Evolutionary conservation across 1,284 basidiomycete genomes (phyloP).

Genomic region (Schizopora paradoxa): DNA sequence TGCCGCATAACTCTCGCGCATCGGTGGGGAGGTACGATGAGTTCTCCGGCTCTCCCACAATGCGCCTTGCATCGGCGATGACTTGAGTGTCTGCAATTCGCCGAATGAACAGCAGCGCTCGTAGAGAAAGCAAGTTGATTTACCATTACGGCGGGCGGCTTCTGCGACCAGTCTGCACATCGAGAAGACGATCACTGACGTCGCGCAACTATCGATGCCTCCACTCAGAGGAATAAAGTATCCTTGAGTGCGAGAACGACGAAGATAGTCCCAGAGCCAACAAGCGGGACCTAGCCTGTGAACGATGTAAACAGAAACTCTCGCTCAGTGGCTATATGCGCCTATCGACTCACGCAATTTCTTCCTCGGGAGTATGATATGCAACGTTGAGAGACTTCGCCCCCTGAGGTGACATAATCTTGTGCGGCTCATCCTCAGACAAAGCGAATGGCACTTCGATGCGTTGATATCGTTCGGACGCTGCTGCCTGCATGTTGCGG

Average conservation of each 20-base stretch:
- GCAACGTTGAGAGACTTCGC: conserved; percentile 49
- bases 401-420: conserved; percentile 43
- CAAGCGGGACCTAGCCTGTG: conserved; percentile 90
- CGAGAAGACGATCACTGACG: conserved; percentile 90
- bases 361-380: conserved; percentile 91
- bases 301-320: conserved; percentile 3
- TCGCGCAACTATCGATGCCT: conserved; percentile 97
- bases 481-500: conserved; percentile 86
- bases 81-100: conserved; percentile 69
- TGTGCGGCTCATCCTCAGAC: conserved; percentile 56
- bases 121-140: conserved; percentile 20
- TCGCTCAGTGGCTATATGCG: conserved; percentile 6
- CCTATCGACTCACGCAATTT: conserved; percentile 78
- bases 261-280: conserved; percentile 99
- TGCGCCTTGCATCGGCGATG: conserved; percentile 85
- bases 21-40: conserved; percentile 82
- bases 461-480: conserved; percentile 67
- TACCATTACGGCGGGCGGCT: conserved; percentile 69
- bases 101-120: conserved; percentile 1
- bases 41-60: conserved; percentile 76
- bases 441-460: conserved; percentile 77
- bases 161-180: conserved; percentile 91
- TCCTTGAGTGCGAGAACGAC: conserved; percentile 89
- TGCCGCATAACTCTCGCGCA: conserved; percentile 77
- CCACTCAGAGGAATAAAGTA: conserved; percentile 96